phyloP scores from a whole-genome alignment of 2,329 filamentous ascomycete genomes.

The Fusarium sp. region DNA sequence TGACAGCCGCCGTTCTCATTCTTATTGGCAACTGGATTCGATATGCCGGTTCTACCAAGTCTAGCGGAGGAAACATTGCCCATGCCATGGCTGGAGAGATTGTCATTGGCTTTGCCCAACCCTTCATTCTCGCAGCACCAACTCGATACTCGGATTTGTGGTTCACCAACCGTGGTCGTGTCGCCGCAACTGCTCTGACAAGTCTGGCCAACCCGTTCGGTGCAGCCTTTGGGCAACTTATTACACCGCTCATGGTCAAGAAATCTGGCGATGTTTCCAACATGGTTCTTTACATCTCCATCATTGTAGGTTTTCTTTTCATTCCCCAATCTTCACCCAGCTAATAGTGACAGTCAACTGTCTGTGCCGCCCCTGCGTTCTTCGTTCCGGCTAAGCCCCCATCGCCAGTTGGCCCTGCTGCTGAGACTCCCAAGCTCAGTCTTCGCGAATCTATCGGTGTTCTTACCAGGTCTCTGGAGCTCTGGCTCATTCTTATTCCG shows the following conservation, averaged over 20 bases:
- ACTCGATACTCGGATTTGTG: conserved; percentile 94
- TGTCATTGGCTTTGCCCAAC: conserved; percentile 88
- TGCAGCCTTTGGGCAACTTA: conserved; percentile 88
- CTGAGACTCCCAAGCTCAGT: conserved; percentile 69
- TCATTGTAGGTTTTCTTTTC: conserved; percentile 73
- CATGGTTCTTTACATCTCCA: conserved; percentile 87
- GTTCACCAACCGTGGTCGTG: conserved; percentile 89
- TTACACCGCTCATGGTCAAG: conserved; percentile 83
- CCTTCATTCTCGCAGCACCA: conserved; percentile 91
- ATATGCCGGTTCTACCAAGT: conserved; percentile 76
- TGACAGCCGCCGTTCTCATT: conserved; percentile 79
- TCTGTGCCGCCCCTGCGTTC: conserved; percentile 79
- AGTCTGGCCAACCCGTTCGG: conserved; percentile 92
- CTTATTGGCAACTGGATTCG: conserved; percentile 93
- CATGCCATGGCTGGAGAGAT: conserved; percentile 93
- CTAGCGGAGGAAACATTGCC: conserved; percentile 75
- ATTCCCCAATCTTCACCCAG: not conserved
- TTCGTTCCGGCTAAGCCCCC: conserved; percentile 85
- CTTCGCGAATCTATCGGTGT: conserved; percentile 67
- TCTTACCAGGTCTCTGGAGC: conserved; percentile 73
- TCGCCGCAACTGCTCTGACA: conserved; percentile 88
- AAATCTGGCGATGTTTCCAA: conserved; percentile 76
- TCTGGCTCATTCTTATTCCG: conserved; percentile 86
- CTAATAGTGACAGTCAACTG: conserved; percentile 53
- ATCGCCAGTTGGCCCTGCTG: conserved; percentile 80